phyloP scores from a whole-genome alignment of 768 basidiomycete genomes.

The Suillus sp. region DNA sequence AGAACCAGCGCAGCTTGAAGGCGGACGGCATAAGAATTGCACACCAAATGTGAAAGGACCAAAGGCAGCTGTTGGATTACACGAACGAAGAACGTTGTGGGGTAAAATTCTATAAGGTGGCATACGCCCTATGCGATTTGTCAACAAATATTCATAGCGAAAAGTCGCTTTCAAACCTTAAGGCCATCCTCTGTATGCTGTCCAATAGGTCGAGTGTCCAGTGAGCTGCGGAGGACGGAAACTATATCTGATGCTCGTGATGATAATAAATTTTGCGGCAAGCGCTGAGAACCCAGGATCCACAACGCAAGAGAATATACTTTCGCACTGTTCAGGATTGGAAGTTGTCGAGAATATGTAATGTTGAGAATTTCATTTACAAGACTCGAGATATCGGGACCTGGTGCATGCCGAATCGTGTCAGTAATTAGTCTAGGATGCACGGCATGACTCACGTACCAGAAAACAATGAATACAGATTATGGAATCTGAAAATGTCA shows the following conservation, averaged over 20 bases:
- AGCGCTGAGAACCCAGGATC: constrained; percentile 50
- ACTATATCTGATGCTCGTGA: constrained; percentile 35
- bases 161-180: constrained; percentile 25
- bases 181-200: constrained; percentile 27
- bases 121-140: constrained; percentile 22
- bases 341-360: constrained; percentile 35
- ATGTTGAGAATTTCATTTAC: constrained; percentile 49
- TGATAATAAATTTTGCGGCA: constrained; percentile 45
- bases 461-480: constrained; percentile 47
- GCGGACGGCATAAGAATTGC: constrained; percentile 20
- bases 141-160: background rate
- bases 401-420: constrained; percentile 31
- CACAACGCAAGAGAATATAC: constrained; percentile 50
- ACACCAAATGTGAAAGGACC: constrained; percentile 21
- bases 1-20: constrained; percentile 25
- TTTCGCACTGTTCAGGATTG: constrained; percentile 44
- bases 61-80: constrained; percentile 26
- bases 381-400: constrained; percentile 44
- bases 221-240: constrained; percentile 37
- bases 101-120: constrained; percentile 25
- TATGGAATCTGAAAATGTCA: constrained; percentile 50
- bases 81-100: constrained; percentile 21
- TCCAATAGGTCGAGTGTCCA: constrained; percentile 32
- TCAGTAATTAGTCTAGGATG: constrained; percentile 6
- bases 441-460: constrained; percentile 39